Evolutionary conservation across 139 green algal genomes (phyloP), one percentile per base, ranked within the genome.

Genomic region (Chlamydomonas incerta): DNA sequence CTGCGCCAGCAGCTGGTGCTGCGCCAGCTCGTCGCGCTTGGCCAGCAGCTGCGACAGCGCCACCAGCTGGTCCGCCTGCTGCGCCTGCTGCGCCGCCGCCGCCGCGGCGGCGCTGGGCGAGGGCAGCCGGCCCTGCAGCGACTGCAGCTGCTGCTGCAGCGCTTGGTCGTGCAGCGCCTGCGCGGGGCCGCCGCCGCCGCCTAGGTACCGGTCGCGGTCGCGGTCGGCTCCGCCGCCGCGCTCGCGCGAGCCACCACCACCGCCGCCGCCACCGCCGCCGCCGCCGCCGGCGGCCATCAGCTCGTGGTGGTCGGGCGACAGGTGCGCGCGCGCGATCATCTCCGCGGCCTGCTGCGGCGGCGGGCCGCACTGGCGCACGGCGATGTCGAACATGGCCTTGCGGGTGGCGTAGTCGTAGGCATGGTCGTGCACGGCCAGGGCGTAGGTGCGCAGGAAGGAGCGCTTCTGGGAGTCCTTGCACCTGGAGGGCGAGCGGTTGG

Each of bases 311-410:
- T 83, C 41, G 41, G 41, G 41, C 24, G 62, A 3, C 31, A 83
- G 35, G 29, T 72, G 75, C 17, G 72, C 60, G 13, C 60, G 60
- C 35, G 24, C 26, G 35, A 83, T 83, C 60, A 69, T 83, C 35
- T 83, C 75, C 14, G 60, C 14, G 26, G 75, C 75, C 41, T 72
- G 60, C 9, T 37, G 52, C 1, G 75, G 75, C 37, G 75, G 75
- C 24, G 75, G 75, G 28, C 75, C 75, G 75, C 75, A 83, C n/a
- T 83, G 75, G 37, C 75, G 75, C 28, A 83, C 75, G 13, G 75
- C 75, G 18, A 83, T 83, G n/a, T 83, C 75, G 41, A 83, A 83
- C 75, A 83, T 83, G 60, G 75, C 75, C 60, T 83, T 83, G 35
- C 75, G 75, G 0, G 75, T 62, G n/a, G 60, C 75, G 37, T 83